Evolutionary conservation across 2,329 filamentous ascomycete species (phyloP).

Genomic region (Trichophyton benhamiae): DNA sequence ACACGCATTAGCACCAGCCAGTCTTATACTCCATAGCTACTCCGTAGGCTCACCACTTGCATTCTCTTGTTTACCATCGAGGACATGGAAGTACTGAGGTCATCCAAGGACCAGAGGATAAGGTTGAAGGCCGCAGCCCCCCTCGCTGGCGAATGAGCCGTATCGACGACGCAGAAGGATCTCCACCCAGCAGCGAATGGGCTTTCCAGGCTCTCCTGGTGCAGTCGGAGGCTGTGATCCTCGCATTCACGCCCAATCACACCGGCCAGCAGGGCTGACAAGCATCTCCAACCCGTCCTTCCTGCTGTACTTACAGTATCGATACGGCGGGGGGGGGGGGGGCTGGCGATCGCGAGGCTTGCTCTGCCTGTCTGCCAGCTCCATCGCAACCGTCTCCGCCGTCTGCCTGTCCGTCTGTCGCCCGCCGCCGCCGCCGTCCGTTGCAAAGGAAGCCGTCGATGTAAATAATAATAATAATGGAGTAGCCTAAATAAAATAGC

Average conservation of each 20-base stretch:
- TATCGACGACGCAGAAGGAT: background rate
- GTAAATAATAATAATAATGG: too few species aligned
- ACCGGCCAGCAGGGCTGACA: background rate
- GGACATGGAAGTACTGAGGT: too few species aligned
- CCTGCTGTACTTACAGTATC: background rate
- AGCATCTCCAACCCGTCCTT: background rate
- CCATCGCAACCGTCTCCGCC: background rate
- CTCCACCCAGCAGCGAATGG: background rate
- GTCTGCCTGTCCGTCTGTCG: background rate
- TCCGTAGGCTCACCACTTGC: background rate
- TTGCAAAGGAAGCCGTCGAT: too few species aligned
- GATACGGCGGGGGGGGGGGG: background rate
- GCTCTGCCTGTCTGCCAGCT: background rate
- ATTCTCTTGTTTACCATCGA: too few species aligned
- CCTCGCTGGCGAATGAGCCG: background rate
- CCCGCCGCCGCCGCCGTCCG: background rate
- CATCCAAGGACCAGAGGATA: background rate
- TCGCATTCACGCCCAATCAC: conserved; percentile 1
- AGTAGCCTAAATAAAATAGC: too few species aligned
- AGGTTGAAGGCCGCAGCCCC: background rate
- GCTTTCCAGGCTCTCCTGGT: background rate
- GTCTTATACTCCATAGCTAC: background rate
- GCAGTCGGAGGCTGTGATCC: background rate
- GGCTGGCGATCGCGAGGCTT: background rate
- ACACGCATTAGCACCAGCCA: background rate